phyloP scores from a whole-genome alignment of 768 basidiomycete species.

The Amyloporia xantha region DNA sequence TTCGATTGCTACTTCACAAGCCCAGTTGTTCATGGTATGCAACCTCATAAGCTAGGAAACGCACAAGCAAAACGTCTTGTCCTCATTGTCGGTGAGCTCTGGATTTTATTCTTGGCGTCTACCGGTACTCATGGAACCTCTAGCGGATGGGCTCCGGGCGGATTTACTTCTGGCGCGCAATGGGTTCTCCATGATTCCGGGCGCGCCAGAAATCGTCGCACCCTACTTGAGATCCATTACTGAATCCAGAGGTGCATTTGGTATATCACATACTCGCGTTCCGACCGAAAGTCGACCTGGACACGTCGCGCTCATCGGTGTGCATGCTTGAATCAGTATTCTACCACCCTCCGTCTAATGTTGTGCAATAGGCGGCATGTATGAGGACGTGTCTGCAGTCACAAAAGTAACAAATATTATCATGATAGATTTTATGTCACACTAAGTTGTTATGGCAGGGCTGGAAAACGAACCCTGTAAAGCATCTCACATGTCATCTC shows the following conservation, averaged over 20 bases:
- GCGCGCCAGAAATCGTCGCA: constrained; percentile 54
- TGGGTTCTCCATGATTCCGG: constrained; percentile 45
- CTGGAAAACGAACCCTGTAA: constrained; percentile 81
- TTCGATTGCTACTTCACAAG: constrained; percentile 90
- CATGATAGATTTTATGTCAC: constrained; percentile 7
- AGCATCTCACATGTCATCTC: constrained; percentile 6
- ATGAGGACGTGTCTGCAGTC: constrained; percentile 84
- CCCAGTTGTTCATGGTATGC: constrained; percentile 76
- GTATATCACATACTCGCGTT: constrained; percentile 79
- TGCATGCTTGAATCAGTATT: constrained; percentile 4
- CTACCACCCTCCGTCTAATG: neutral
- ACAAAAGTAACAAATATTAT: constrained; percentile 46
- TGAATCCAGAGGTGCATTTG: constrained; percentile 66
- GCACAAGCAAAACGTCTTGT: constrained; percentile 68
- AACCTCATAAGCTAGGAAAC: constrained; percentile 37
- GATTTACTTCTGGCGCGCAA: constrained; percentile 68
- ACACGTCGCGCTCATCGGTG: constrained; percentile 83
- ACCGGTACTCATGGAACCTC: neutral
- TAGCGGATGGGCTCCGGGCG: constrained; percentile 80
- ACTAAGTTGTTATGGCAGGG: constrained; percentile 38
- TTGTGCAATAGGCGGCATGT: constrained; percentile 60
- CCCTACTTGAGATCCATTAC: constrained; percentile 68
- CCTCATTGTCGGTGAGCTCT: constrained; percentile 67
- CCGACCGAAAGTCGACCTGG: constrained; percentile 87
- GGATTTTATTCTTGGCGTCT: neutral